Evolutionary conservation across 2,329 filamentous ascomycete species (phyloP).

Genomic region (Chaetomiaceae sp.): DNA sequence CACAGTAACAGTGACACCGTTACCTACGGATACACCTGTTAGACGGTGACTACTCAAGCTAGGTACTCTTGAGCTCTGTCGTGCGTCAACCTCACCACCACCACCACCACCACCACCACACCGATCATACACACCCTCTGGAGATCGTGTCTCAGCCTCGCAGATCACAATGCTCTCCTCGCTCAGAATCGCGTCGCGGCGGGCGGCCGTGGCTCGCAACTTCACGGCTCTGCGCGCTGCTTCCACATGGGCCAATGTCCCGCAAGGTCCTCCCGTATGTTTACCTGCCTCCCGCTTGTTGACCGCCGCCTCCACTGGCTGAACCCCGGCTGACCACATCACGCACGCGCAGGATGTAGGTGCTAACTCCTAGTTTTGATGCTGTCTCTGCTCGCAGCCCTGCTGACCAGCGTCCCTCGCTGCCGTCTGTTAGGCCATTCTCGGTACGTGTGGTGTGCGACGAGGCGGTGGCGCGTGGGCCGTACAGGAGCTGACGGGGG

Average conservation of each 20-base stretch:
- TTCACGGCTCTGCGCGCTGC: slow-evolving; percentile 47
- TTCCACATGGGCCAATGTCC: slow-evolving; percentile 85
- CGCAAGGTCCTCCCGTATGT: slow-evolving; percentile 89
- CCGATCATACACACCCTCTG: background rate
- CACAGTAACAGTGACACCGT: background rate
- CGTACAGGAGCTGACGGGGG: slow-evolving; percentile 22
- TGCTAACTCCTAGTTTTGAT: slow-evolving; percentile 1
- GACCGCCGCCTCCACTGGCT: background rate
- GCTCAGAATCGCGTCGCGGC: slow-evolving; percentile 48
- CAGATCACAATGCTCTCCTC: slow-evolving; percentile 48
- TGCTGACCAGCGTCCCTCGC: slow-evolving; percentile 15
- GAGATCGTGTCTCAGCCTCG: background rate
- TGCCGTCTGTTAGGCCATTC: slow-evolving; percentile 56
- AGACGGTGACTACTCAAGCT: slow-evolving; percentile 5
- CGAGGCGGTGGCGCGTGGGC: background rate
- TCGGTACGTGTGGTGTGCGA: slow-evolving; percentile 47
- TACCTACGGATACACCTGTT: too few relatives aligned
- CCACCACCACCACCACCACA: too few relatives aligned
- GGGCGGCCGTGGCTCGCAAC: slow-evolving; percentile 37
- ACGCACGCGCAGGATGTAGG: slow-evolving; percentile 20
- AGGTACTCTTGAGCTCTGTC: background rate
- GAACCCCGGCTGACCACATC: slow-evolving; percentile 11
- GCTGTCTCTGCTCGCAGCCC: background rate
- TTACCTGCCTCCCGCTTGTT: background rate
- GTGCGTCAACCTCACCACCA: too few relatives aligned